Percentiles rank a stretch among this genome's conserved stretches.
Evolutionary conservation across 2,329 filamentous ascomycete genomes (phyloP).

Genomic region (Ilyonectria robusta): DNA sequence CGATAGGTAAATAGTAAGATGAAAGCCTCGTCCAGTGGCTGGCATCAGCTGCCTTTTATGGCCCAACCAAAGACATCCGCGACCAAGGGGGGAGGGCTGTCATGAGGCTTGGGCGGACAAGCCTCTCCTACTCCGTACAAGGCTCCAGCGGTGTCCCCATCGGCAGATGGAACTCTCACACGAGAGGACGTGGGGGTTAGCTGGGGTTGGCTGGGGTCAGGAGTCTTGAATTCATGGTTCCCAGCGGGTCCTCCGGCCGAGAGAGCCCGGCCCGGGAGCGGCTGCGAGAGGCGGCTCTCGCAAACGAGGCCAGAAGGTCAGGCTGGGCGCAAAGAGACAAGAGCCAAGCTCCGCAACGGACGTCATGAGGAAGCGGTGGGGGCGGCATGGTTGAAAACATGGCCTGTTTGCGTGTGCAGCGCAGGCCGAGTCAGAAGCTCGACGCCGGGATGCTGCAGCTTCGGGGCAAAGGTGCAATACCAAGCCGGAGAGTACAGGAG

Average conservation of each 20-base stretch:
- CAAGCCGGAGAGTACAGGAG: slow-evolving; percentile 3
- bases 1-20: slow-evolving; percentile 18
- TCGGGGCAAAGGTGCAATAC: slow-evolving; percentile 3
- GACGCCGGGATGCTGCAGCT: slow-evolving; percentile 8
- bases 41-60: slow-evolving; percentile 47
- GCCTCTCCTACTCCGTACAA: slow-evolving; percentile 1
- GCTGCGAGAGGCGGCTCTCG: slow-evolving; percentile 20
- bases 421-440: slow-evolving; percentile 7
- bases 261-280: slow-evolving; percentile 45
- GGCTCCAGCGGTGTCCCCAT: slow-evolving; percentile 32
- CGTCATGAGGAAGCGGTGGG: slow-evolving; percentile 26
- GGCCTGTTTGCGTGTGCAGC: slow-evolving; percentile 13
- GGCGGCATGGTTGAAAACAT: slow-evolving; percentile 27
- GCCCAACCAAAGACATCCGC: slow-evolving; percentile 29
- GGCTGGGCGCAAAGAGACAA: slow-evolving; percentile 3
- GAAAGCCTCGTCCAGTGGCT: slow-evolving; percentile 23
- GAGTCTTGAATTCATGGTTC: slow-evolving; percentile 23
- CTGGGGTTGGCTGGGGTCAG: slow-evolving; percentile 31
- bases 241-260: slow-evolving; percentile 42
- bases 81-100: slow-evolving; percentile 28
- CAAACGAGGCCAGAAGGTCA: slow-evolving; percentile 15
- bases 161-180: slow-evolving; percentile 36
- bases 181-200: slow-evolving; percentile 45
- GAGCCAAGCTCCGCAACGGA: slow-evolving; percentile 4
- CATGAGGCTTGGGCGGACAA: slow-evolving; percentile 43